Evolutionary conservation across 1,139 yeast genomes (phyloP).

Genomic region (Saccharomyces hybrid): DNA sequence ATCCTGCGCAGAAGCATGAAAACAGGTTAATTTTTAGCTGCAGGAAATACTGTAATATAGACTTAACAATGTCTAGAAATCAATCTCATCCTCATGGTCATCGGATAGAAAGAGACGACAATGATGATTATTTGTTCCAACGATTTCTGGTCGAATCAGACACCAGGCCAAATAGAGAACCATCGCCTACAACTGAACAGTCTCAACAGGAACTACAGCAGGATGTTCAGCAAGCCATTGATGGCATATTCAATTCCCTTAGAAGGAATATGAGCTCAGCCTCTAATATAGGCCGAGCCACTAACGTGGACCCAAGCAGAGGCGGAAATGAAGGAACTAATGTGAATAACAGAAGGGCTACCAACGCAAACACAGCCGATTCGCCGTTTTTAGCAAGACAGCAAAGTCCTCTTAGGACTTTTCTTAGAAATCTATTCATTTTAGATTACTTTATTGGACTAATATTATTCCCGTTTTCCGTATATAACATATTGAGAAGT

Average conservation of each 20-base stretch:
- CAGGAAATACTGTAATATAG: too few relatives aligned
- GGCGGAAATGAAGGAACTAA: background rate
- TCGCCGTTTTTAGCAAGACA: background rate
- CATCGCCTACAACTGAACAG: slow-evolving; percentile 8
- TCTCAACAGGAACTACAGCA: slow-evolving; percentile 12
- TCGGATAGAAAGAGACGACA: slow-evolving; percentile 4
- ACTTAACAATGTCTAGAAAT: background rate
- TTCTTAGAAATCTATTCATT: slow-evolving; percentile 22
- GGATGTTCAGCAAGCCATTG: slow-evolving; percentile 11
- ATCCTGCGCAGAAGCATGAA: background rate
- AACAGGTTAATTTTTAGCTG: too few relatives aligned
- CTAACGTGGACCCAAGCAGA: slow-evolving; percentile 1
- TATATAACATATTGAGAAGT: slow-evolving; percentile 25
- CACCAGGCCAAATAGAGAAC: slow-evolving; percentile 7
- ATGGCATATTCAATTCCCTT: slow-evolving; percentile 8
- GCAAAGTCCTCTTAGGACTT: slow-evolving; percentile 11
- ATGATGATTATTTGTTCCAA: slow-evolving; percentile 17
- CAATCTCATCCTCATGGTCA: background rate
- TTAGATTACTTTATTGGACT: slow-evolving; percentile 27
- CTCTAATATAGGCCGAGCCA: slow-evolving; percentile 6
- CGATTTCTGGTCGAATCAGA: slow-evolving; percentile 11
- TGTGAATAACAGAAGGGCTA: slow-evolving; percentile 4
- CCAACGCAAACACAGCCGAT: background rate
- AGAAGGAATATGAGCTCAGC: slow-evolving; percentile 10
- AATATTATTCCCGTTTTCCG: slow-evolving; percentile 29